phyloP scores from a whole-genome alignment of 2,329 filamentous ascomycete genomes.

The Exophiala phaeomuriformis region DNA sequence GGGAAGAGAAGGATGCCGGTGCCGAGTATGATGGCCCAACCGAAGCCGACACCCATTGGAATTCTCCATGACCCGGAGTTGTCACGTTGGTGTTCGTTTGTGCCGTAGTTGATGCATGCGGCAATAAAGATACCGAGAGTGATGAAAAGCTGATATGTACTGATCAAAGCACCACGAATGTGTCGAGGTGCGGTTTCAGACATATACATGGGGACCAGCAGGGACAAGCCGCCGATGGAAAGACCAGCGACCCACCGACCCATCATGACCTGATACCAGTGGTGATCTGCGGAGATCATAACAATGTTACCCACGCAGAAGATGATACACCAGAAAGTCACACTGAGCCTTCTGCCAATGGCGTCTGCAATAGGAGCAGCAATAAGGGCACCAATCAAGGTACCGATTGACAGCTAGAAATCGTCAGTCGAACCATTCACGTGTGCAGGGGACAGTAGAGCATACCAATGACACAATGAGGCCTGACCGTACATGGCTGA shows the following conservation, averaged over 20 bases:
- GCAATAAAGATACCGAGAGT: slow-evolving; percentile 56
- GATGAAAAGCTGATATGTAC: slow-evolving; percentile 42
- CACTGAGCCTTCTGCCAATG: slow-evolving; percentile 38
- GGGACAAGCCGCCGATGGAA: slow-evolving; percentile 38
- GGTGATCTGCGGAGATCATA: slow-evolving; percentile 50
- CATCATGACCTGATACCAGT: slow-evolving; percentile 56
- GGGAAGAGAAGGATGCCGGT: slow-evolving; percentile 49
- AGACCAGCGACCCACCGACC: slow-evolving; percentile 40
- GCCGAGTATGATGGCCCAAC: slow-evolving; percentile 49
- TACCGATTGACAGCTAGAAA: slow-evolving; percentile 57
- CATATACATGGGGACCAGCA: slow-evolving; percentile 41
- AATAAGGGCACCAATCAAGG: slow-evolving; percentile 61
- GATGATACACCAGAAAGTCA: slow-evolving; percentile 36
- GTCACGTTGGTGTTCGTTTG: slow-evolving; percentile 26
- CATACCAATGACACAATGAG: slow-evolving; percentile 39
- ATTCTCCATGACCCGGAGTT: slow-evolving; percentile 39
- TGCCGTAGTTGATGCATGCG: slow-evolving; percentile 47
- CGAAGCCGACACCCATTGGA: slow-evolving; percentile 50
- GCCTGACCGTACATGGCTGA: slow-evolving; percentile 38
- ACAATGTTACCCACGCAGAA: slow-evolving; percentile 38
- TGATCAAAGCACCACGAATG: slow-evolving; percentile 40
- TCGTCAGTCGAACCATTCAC: neutral
- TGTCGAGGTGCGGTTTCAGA: slow-evolving; percentile 39
- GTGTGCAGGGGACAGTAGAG: neutral
- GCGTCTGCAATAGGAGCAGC: slow-evolving; percentile 45